phyloP scores from a whole-genome alignment of 129 eudicot species.

The Erigeron canadensis region DNA sequence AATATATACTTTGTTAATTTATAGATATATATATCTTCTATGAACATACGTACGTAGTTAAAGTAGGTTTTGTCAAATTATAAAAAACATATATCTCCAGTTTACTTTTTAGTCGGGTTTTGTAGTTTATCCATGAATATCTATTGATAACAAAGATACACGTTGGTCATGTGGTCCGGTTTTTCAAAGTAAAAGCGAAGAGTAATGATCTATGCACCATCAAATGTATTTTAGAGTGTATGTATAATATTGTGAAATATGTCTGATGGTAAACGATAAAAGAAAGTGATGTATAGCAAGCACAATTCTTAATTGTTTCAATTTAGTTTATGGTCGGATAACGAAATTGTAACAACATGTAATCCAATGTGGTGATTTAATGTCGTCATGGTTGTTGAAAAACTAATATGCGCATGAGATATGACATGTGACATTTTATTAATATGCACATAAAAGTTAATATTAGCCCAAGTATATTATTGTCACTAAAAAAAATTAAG shows the following conservation, averaged over 20 bases:
- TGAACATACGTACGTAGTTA: neutral
- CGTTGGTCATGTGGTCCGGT: neutral
- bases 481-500: too few relatives aligned
- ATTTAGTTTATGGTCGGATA: too few relatives aligned
- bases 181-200: neutral
- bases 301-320: too few relatives aligned
- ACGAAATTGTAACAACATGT: neutral
- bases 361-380: neutral
- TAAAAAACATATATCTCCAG: neutral
- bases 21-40: neutral
- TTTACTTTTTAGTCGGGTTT: neutral
- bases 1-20: neutral
- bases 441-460: neutral
- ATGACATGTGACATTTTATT: neutral
- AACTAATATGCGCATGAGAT: neutral
- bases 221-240: too few relatives aligned
- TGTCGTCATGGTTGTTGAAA: neutral
- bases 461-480: too few relatives aligned
- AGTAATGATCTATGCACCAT: neutral
- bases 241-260: too few relatives aligned
- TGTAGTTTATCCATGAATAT: slow-evolving; percentile 1
- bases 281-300: too few relatives aligned
- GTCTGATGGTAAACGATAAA: too few relatives aligned
- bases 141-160: neutral
- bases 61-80: neutral